Base-by-base conservation (phyloP, 2,329 filamentous ascomycete genomes). In the Pseudofabraea citricarpa region DNA sequence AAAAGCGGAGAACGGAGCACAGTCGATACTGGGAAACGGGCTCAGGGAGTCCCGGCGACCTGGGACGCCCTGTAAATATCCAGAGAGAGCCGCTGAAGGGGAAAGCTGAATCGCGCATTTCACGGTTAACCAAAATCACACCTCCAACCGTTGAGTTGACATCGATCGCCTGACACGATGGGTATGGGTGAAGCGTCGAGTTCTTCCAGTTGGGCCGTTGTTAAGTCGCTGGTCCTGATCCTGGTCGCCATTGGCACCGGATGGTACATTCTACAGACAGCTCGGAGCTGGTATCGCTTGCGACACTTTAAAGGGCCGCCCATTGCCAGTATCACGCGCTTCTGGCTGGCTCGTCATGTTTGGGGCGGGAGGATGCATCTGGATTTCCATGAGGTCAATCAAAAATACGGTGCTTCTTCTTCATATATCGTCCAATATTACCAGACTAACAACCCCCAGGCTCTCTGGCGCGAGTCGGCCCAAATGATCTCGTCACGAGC, bases 401-500 rank as follows among this genome's bases (percentile, higher is more conserved):
- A 48, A 22, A 46, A 49, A 44, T 53, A 54, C 45, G 52, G 48
- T 53, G 26, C 3, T 16, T 7, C 3, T 16, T 32, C 29, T 32
- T 15, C 29, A 4, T 6, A 32, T 15, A 32, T 32, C 6, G n/a
- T 15, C 12, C 29, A 32, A 32, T n/a, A 21, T 20, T 12, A 21
- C 20, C 20, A 21, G 35, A 5, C 10, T 41, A 13, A 12, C 27
- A 15, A n/a, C 21, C 6, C 4, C 7, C 27, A 42, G 50, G 48
- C 16, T 18, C 44, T 36, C 32, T 70, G 16, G 62, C 66, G 1
- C 65, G 69, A 5, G 62, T 71, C 20, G 68, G 67, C 0, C 69
- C 69, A 6, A 50, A 53, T 39, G 60, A 69, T 32, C 53, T 72
- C 2, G 49, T 66, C 4, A 68, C 63, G 0, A 54, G 57, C 18